Percentiles rank a stretch among this genome's conserved stretches.
These are phyloP conservation scores for Oryza glaberrima DNA, from an alignment of 176 grass and related monocot genomes.

Conservation along the genomic window DNA sequence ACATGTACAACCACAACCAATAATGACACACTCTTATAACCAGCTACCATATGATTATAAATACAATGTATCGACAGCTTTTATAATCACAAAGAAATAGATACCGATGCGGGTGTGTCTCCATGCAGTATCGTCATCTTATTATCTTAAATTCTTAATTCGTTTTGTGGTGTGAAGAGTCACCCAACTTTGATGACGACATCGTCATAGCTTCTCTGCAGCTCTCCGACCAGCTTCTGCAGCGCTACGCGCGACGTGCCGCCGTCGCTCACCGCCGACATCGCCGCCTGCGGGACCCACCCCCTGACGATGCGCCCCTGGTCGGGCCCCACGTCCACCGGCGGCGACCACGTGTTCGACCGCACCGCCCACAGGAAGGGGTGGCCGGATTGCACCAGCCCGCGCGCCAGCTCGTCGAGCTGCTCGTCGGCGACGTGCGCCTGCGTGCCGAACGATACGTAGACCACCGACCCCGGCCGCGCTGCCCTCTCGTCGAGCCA, in stretches of 20 bases:
- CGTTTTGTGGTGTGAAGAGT: background rate
- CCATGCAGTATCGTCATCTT: background rate
- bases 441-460: slow-evolving; percentile 74
- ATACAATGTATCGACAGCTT: too few species aligned
- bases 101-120: too few species aligned
- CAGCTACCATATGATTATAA: too few species aligned
- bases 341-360: slow-evolving; percentile 44
- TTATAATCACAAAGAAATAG: too few species aligned
- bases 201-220: slow-evolving; percentile 18
- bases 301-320: slow-evolving; percentile 44
- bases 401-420: slow-evolving; percentile 60
- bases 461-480: slow-evolving; percentile 44
- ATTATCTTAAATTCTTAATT: background rate
- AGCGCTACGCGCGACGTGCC: slow-evolving; percentile 45
- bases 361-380: slow-evolving; percentile 69
- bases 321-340: background rate
- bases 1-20: too few species aligned
- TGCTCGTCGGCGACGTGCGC: slow-evolving; percentile 47
- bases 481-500: slow-evolving; percentile 56
- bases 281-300: slow-evolving; percentile 57
- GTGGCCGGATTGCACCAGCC: slow-evolving; percentile 53
- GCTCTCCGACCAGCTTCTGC: slow-evolving; percentile 48
- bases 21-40: too few species aligned
- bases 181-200: background rate
- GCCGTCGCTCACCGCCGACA: slow-evolving; percentile 38